Evolutionary conservation across 2,329 filamentous ascomycete genomes (phyloP), one percentile per base, ranked within the genome.

Genomic region (Pseudogymnoascus sp.): DNA sequence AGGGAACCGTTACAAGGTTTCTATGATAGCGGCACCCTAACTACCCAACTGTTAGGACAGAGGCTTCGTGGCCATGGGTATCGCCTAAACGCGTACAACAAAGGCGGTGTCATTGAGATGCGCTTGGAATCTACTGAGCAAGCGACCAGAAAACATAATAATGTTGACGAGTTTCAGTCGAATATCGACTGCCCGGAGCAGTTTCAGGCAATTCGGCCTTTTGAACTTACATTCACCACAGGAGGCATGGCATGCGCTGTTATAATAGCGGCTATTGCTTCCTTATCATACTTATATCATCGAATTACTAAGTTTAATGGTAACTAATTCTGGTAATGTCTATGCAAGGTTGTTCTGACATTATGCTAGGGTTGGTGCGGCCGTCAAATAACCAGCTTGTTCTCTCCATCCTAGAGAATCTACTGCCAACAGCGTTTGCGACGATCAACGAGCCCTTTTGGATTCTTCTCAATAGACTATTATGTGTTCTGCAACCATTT

Each of bases 381-480:
- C 66, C 68, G 4, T 63, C 65, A 5, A 59, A 12, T 1, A 68
- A 65, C 41, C 16, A 63, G 0, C 39, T 66, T 11, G 69, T 79
- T 0, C 61, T 73, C 0, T 74, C 77, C 3, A 37, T 79, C 0
- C 33, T 79, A 0, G 73, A 77, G 6, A 78, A 75, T 6, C 85
- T 84, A 57, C 69, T 85, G 0, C 83, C 83, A 0, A 85, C 81
- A 0, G 73, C 76, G 0, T 71, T 86, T 3, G 79, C 82, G 0
- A 86, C 83, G 0, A 59, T 85, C 0, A 72, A 85, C 0, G 84
- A 87, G 36, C 83, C 84, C 0, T 74, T 81, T 1, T 84, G 83
- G 79, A 70, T 83, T 0, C 66, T 85, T 0, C 61, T 87, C 0
- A 86, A 83, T 41, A 74, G 83, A 0, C 60, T 81, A 0, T 65